A percentile compares a stretch with the other conserved stretches of the same genome.
Conservation (phyloP, 768 basidiomycete genomes). For the Lepiota subincarnata region DNA sequence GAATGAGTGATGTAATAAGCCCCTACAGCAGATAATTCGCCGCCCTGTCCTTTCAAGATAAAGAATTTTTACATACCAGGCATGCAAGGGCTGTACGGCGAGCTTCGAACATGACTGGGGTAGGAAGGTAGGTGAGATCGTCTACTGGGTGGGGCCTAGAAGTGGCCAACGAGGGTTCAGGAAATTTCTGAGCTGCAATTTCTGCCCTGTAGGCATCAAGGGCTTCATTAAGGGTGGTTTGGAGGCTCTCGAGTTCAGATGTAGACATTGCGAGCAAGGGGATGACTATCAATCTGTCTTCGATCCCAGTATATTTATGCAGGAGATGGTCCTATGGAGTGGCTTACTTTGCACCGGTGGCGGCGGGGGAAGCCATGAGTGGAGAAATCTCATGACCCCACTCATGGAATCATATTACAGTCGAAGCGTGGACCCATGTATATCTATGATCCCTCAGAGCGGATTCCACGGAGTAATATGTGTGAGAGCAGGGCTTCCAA, state of each 20-base stretch:
- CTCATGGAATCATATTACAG: too few relatives aligned
- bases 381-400: too few relatives aligned
- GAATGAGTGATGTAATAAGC: slow-evolving; percentile 30
- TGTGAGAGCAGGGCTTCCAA: too few relatives aligned
- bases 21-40: slow-evolving; percentile 19
- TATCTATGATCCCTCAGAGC: too few relatives aligned
- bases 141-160: slow-evolving; percentile 33
- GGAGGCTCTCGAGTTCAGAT: slow-evolving; percentile 34
- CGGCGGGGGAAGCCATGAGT: too few relatives aligned
- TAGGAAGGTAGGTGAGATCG: slow-evolving; percentile 22
- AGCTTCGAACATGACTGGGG: slow-evolving; percentile 33
- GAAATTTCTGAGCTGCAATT: slow-evolving; percentile 28
- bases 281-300: too few relatives aligned
- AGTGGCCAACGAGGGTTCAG: slow-evolving; percentile 33
- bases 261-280: slow-evolving; percentile 20
- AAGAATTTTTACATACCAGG: slow-evolving; percentile 20
- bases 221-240: slow-evolving; percentile 25
- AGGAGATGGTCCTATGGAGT: too few relatives aligned
- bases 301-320: too few relatives aligned
- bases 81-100: slow-evolving; percentile 31
- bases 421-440: too few relatives aligned
- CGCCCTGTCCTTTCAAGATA: background rate
- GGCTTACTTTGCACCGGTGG: too few relatives aligned
- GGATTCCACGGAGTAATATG: too few relatives aligned
- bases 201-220: slow-evolving; percentile 36